phyloP scores from a whole-genome alignment of 73 alveolate species.

The Paramecium biaurelia region DNA sequence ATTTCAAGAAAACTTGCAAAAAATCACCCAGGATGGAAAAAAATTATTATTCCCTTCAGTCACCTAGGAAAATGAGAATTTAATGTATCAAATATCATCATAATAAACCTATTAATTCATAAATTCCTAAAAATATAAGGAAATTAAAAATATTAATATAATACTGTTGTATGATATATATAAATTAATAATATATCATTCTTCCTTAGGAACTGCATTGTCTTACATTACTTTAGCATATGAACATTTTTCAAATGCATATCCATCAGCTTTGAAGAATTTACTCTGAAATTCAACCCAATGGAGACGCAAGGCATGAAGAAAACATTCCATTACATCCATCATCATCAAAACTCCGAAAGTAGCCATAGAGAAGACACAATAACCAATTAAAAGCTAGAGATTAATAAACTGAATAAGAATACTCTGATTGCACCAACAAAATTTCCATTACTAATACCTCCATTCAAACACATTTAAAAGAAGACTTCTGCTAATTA shows the following conservation, averaged over 20 bases:
- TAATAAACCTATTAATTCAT: neutral
- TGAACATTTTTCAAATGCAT: constrained; percentile 86
- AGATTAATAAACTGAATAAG: neutral
- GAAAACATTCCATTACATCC: constrained; percentile 98
- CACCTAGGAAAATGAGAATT: constrained; percentile 11
- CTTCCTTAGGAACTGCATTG: neutral
- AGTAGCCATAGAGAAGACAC: constrained; percentile 82
- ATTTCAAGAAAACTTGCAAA: constrained; percentile 86
- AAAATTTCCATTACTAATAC: constrained; percentile 64
- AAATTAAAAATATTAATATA: neutral
- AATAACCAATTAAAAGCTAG: constrained; percentile 74
- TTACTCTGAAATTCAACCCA: constrained; percentile 99
- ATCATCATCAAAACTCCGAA: constrained; percentile 94
- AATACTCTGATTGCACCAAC: neutral
- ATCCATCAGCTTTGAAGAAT: constrained; percentile 96
- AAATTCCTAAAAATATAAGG: neutral
- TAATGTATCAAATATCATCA: neutral
- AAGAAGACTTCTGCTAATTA: constrained; percentile 95
- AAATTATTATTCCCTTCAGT: constrained; percentile 69
- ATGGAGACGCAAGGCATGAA: constrained; percentile 97
- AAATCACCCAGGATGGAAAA: constrained; percentile 90
- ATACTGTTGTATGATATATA: neutral
- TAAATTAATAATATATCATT: neutral
- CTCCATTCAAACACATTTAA: constrained; percentile 80
- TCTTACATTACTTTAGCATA: constrained; percentile 70